Conservation (phyloP, 192 early-diverging fungal species). For the Geranomyces michiganensis region DNA sequence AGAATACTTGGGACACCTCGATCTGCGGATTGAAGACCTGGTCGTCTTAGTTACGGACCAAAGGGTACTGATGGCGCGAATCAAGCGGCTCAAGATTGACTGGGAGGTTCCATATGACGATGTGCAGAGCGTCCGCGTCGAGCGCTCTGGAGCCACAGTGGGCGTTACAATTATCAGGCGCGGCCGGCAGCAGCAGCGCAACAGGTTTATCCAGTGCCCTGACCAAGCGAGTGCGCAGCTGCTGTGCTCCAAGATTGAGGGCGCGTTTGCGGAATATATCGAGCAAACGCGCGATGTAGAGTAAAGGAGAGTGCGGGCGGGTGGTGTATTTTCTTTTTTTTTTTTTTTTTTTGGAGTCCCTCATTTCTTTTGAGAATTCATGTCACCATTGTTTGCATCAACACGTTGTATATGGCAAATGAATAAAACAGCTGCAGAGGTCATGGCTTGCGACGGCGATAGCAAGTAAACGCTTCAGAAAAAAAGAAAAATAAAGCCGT, state of each 20-base stretch:
- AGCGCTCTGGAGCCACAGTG: constrained; percentile 19
- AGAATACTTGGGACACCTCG: constrained; percentile 83
- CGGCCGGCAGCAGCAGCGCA: constrained; percentile 33
- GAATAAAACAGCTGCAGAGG: too few relatives aligned
- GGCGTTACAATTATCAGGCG: constrained; percentile 43
- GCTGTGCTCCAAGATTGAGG: constrained; percentile 33
- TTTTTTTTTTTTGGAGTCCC: too few relatives aligned
- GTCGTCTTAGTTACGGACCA: constrained; percentile 82
- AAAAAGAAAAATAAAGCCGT: too few relatives aligned
- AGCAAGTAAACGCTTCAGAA: too few relatives aligned
- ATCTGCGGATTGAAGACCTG: constrained; percentile 81
- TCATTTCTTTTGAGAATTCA: too few relatives aligned
- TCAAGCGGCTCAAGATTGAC: constrained; percentile 72
- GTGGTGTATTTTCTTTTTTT: too few relatives aligned
- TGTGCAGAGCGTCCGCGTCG: constrained; percentile 42
- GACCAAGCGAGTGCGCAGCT: constrained; percentile 45
- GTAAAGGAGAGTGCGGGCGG: constrained; percentile 23
- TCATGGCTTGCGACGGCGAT: too few relatives aligned
- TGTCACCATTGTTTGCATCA: too few relatives aligned
- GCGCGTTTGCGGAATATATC: constrained; percentile 31
- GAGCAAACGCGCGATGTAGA: constrained; percentile 20
- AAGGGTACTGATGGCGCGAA: constrained; percentile 75
- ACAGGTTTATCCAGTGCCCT: constrained; percentile 47
- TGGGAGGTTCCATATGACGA: constrained; percentile 79
- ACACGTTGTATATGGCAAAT: too few relatives aligned